These are phyloP conservation scores for Pachysolen tannophilus DNA, from an alignment of 805 yeast species.

Conservation along the genomic window DNA sequence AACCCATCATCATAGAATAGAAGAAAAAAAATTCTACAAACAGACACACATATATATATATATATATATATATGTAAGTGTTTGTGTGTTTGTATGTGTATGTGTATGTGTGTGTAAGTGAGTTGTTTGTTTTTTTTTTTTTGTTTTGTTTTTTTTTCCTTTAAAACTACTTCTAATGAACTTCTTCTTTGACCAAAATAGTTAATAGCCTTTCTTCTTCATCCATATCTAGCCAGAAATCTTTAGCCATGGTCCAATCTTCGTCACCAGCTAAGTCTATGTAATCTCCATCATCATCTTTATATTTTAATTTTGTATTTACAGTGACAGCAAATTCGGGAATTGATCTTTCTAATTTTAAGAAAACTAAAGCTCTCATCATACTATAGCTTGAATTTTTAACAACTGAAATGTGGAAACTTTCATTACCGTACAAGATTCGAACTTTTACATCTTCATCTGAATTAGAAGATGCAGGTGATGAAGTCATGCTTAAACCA, in stretches of 20 bases:
- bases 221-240: slow-evolving; percentile 45
- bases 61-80: too few relatives aligned
- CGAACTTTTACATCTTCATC: slow-evolving; percentile 29
- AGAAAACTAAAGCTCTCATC: slow-evolving; percentile 49
- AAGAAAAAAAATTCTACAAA: too few relatives aligned
- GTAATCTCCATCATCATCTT: slow-evolving; percentile 94
- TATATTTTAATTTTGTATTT: slow-evolving; percentile 55
- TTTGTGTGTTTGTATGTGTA: too few relatives aligned
- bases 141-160: too few relatives aligned
- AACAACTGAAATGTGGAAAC: slow-evolving; percentile 62
- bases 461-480: slow-evolving; percentile 15
- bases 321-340: slow-evolving; percentile 31
- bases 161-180: too few relatives aligned
- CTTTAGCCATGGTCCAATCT: slow-evolving; percentile 82
- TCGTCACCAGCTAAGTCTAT: slow-evolving; percentile 81
- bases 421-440: slow-evolving; percentile 35
- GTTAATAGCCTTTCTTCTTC: slow-evolving; percentile 31
- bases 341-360: slow-evolving; percentile 44
- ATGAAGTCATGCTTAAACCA: slow-evolving; percentile 3
- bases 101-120: too few relatives aligned
- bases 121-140: too few relatives aligned
- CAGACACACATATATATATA: too few relatives aligned
- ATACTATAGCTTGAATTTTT: slow-evolving; percentile 40
- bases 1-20: too few relatives aligned
- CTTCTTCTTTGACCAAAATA: slow-evolving; percentile 8